Evolutionary conservation across 1,284 basidiomycete genomes (phyloP).

Genomic region (Caloboletus firmus): DNA sequence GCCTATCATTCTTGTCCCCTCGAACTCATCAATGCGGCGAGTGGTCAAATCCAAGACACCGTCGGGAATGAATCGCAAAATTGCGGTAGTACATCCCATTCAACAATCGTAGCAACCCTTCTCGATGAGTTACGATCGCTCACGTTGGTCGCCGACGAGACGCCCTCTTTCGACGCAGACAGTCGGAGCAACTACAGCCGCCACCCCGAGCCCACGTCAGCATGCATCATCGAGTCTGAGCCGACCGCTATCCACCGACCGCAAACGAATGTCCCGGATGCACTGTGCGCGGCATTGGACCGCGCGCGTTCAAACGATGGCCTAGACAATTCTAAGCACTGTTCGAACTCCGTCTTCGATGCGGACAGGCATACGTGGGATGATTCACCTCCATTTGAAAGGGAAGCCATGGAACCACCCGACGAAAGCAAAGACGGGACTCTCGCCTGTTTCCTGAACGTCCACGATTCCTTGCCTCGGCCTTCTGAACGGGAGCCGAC

Average conservation of each 20-base stretch:
- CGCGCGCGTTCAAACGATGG: too few relatives aligned
- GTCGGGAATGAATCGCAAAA: neutral
- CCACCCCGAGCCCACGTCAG: neutral
- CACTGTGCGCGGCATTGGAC: neutral
- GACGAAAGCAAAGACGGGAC: neutral
- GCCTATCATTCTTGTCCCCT: neutral
- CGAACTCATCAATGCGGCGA: neutral
- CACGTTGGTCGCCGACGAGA: neutral
- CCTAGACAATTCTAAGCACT: too few relatives aligned
- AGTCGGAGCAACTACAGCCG: neutral
- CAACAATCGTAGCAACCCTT: slow-evolving; percentile 1
- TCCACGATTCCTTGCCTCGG: neutral
- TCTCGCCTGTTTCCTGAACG: neutral
- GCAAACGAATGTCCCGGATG: neutral
- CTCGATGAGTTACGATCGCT: slow-evolving; percentile 10
- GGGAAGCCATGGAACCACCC: neutral
- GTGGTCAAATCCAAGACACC: neutral
- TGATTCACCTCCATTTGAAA: neutral
- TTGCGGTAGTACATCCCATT: neutral
- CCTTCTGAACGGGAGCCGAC: neutral
- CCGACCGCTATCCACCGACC: too few relatives aligned
- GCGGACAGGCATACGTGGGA: neutral
- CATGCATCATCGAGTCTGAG: too few relatives aligned
- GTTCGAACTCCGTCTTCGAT: neutral
- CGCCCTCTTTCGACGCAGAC: neutral